Conservation (phyloP, 2,329 filamentous ascomycete genomes). For the Corynespora cassiicola region DNA sequence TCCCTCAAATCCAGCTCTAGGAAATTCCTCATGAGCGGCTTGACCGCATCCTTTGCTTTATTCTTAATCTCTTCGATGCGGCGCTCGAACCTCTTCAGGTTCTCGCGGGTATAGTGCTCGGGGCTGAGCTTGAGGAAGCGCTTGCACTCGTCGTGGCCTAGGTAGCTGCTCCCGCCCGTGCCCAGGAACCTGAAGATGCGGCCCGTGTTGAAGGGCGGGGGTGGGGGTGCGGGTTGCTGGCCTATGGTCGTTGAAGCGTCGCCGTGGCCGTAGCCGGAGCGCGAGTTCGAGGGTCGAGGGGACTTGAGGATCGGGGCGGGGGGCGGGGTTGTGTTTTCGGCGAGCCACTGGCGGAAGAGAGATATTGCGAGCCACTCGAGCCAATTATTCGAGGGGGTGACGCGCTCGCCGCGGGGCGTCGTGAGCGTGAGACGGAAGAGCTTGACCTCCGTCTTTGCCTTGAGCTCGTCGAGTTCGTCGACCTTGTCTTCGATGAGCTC, state of each 20-base stretch:
- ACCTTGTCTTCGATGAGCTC: conserved; percentile 96
- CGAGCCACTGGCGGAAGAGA: conserved; percentile 90
- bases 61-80: conserved; percentile 88
- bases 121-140: conserved; percentile 84
- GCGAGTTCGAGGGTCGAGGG: conserved; percentile 43
- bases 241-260: conserved; percentile 20
- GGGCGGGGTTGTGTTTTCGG: conserved; percentile 83
- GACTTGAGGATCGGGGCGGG: conserved; percentile 60
- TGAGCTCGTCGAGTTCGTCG: conserved; percentile 85
- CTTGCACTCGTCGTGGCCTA: conserved; percentile 87
- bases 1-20: conserved; percentile 77
- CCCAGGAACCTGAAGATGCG: conserved; percentile 81
- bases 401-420: conserved; percentile 80
- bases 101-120: conserved; percentile 86
- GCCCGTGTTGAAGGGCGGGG: conserved; percentile 66
- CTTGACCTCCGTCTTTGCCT: conserved; percentile 78
- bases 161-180: conserved; percentile 68
- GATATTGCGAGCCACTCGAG: conserved; percentile 89
- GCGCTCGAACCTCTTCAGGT: conserved; percentile 82
- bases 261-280: conserved; percentile 24
- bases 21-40: conserved; percentile 83
- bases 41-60: conserved; percentile 81
- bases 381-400: conserved; percentile 79
- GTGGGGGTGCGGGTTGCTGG: too few species aligned
- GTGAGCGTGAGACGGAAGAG: conserved; percentile 83